Conservation (phyloP, 495 filamentous ascomycete genomes). For the Apodospora peruviana region DNA sequence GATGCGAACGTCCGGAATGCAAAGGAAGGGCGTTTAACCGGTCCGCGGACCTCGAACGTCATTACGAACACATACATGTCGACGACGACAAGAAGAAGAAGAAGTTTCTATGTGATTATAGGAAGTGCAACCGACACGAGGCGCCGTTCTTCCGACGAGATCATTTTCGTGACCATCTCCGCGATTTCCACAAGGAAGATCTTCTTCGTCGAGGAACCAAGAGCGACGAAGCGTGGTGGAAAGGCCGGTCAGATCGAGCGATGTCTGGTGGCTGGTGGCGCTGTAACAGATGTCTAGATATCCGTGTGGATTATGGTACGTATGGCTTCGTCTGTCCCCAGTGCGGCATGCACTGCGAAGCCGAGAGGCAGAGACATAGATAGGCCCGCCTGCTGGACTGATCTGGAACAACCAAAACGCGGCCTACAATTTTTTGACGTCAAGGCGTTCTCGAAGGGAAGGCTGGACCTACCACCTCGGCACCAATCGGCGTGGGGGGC, state of each 20-base stretch:
- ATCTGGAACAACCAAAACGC: constrained; percentile 1
- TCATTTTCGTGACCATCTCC: constrained; percentile 45
- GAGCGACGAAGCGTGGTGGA: constrained; percentile 19
- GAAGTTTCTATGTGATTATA: constrained; percentile 37
- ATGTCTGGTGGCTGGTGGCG: constrained; percentile 42
- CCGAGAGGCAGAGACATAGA: constrained; percentile 22
- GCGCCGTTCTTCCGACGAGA: constrained; percentile 37
- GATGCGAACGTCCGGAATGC: constrained; percentile 28
- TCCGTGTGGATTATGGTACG: constrained; percentile 24
- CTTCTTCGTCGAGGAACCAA: constrained; percentile 26
- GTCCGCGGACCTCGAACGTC: constrained; percentile 43
- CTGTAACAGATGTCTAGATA: constrained; percentile 37
- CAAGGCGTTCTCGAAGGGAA: neutral
- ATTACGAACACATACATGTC: constrained; percentile 35
- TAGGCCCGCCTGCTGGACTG: constrained; percentile 9
- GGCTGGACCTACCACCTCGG: too few relatives aligned
- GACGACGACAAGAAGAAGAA: constrained; percentile 30
- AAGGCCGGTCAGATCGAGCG: constrained; percentile 3
- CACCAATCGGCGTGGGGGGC: too few relatives aligned
- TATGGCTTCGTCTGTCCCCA: constrained; percentile 33
- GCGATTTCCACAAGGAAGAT: constrained; percentile 47
- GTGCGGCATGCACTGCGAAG: constrained; percentile 37
- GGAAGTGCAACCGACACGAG: constrained; percentile 28
- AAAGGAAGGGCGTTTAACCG: constrained; percentile 31
- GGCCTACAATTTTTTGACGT: too few relatives aligned